Evolutionary conservation across 176 grass and related monocot species (phyloP).

Genomic region (Cenchrus americanus): DNA sequence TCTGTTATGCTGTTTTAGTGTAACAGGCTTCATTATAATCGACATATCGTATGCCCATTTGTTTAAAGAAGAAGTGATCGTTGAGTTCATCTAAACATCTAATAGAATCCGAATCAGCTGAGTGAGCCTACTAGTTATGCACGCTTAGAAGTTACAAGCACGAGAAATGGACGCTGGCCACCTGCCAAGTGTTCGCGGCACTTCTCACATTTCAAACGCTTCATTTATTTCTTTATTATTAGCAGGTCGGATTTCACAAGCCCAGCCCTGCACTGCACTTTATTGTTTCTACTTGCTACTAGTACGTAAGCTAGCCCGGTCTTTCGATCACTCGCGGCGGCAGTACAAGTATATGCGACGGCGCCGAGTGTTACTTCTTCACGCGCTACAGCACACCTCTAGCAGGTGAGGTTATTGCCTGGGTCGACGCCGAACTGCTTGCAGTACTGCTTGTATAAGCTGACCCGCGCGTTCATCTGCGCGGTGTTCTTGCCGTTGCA

Average conservation of each 20-base stretch:
- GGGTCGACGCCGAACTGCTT: conserved; percentile 66
- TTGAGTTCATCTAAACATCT: too few species aligned
- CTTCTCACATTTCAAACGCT: neutral
- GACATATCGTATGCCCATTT: too few species aligned
- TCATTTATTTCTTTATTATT: neutral
- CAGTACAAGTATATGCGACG: too few species aligned
- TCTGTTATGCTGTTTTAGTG: too few species aligned
- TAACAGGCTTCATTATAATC: too few species aligned
- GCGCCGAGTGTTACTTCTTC: too few species aligned
- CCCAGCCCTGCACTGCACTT: neutral
- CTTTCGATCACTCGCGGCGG: too few species aligned
- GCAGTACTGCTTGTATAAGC: conserved; percentile 61
- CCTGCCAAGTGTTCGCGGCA: neutral
- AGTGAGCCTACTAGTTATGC: neutral
- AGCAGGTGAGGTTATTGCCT: conserved; percentile 61
- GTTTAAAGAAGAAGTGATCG: too few species aligned
- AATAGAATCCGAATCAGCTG: too few species aligned
- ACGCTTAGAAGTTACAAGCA: neutral
- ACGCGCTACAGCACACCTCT: neutral
- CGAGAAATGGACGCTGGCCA: neutral
- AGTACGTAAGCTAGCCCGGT: too few species aligned
- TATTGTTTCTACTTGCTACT: too few species aligned
- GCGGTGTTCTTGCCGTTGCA: conserved; percentile 54
- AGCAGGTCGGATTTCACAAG: neutral
- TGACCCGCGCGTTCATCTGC: conserved; percentile 26